Percentiles rank a stretch among this genome's conserved stretches.
phyloP scores from a whole-genome alignment of 2,329 filamentous ascomycete genomes.

The Xylariaceae sp. region DNA sequence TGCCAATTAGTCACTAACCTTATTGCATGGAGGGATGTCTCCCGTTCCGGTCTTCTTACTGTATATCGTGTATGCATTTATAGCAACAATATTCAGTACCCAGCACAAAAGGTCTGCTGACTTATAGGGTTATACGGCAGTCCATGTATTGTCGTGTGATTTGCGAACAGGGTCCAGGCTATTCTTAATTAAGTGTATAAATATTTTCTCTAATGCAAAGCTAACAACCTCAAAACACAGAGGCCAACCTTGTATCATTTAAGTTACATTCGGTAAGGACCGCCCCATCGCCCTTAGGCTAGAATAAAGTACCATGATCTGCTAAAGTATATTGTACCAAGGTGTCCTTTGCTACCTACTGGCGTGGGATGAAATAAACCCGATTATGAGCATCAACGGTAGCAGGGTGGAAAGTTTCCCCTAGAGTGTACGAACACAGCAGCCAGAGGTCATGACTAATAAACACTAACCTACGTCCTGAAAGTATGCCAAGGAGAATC shows the following conservation, averaged over 20 bases:
- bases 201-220: too few relatives aligned
- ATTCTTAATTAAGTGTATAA: too few relatives aligned
- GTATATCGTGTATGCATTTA: too few relatives aligned
- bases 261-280: constrained; percentile 7
- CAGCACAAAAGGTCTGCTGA: too few relatives aligned
- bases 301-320: constrained; percentile 4
- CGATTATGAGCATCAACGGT: background rate
- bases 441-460: background rate
- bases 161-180: too few relatives aligned
- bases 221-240: background rate
- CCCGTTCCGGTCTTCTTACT: too few relatives aligned
- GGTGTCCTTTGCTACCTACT: constrained; percentile 4
- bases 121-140: too few relatives aligned
- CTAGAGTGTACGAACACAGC: constrained; percentile 6
- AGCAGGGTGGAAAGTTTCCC: background rate
- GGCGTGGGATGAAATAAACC: constrained; percentile 10
- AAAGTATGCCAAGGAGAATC: constrained; percentile 3
- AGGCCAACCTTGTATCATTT: constrained; percentile 4
- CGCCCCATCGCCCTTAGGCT: constrained; percentile 5
- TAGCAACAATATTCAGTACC: too few relatives aligned
- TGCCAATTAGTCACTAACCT: too few relatives aligned
- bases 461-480: background rate
- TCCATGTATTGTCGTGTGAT: too few relatives aligned
- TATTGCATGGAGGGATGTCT: too few relatives aligned
- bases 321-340: constrained; percentile 1